These are phyloP conservation scores for Talaromyces liani DNA, from an alignment of 495 filamentous ascomycete genomes.

Conservation along the genomic window DNA sequence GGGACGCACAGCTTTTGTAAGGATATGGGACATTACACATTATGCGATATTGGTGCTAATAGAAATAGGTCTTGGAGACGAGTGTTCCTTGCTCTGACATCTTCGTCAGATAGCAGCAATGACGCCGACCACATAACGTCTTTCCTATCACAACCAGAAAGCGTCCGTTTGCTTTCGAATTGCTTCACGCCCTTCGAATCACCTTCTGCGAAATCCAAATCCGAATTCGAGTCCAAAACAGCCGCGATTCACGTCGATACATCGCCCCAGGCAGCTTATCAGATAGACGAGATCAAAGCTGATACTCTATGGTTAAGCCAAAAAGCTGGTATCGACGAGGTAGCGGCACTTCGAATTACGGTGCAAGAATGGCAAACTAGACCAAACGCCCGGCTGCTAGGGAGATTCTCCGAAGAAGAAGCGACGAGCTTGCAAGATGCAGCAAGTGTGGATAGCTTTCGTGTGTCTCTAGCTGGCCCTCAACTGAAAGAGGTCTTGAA, in stretches of 20 bases:
- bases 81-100: conserved; percentile 57
- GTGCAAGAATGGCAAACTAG: conserved; percentile 79
- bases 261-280: conserved; percentile 55
- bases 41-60: conserved; percentile 10
- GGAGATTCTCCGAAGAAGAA: conserved; percentile 61
- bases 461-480: conserved; percentile 39
- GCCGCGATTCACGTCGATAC: conserved; percentile 84
- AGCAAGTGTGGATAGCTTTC: conserved; percentile 49
- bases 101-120: conserved; percentile 39
- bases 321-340: conserved; percentile 67
- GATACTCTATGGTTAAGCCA: conserved; percentile 83
- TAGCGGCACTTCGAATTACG: conserved; percentile 71
- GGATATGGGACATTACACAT: conserved; percentile 13
- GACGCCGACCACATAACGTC: conserved; percentile 42
- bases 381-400: conserved; percentile 54
- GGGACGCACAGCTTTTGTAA: conserved; percentile 52
- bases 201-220: conserved; percentile 52
- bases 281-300: conserved; percentile 74
- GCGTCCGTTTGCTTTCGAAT: conserved; percentile 55
- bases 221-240: conserved; percentile 77
- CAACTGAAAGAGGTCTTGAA: conserved; percentile 31
- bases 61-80: conserved; percentile 65
- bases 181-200: conserved; percentile 56
- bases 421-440: conserved; percentile 58
- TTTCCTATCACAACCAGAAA: conserved; percentile 62